Evolutionary conservation across 108 stramenopile genomes (phyloP), one percentile per base, ranked within the genome.

Genomic region (Asterionellopsis glacialis): DNA sequence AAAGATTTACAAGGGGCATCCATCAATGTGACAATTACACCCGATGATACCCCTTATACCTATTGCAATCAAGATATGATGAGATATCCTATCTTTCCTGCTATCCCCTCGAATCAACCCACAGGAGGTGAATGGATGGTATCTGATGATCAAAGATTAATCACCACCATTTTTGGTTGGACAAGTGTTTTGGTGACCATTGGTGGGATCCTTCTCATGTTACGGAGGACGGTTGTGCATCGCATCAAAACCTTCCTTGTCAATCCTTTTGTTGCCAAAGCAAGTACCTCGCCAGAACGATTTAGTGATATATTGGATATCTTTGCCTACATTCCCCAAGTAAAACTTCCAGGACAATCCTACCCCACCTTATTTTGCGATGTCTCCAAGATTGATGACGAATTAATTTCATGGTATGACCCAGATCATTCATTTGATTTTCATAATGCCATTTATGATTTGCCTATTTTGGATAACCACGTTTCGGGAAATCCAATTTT

Each of bases 21-120:
- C 12, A 42, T 57, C 19, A 27, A 42, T 41, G 21, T 52, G 24
- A 9, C 47, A 28, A 49, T 67, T 40, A 2, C 39, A 1, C 18
- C 4, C 23, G 66, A 40, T 33, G 59, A 67, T 24, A 54, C 6
- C 14, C 23, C 40, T 5, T 59, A 60, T 16, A 5, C 16, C 11
- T 60, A 58, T 48, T 67, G 66, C 59, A 40, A 67, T 27, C 66
- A 67, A 41, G 54, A 67, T 33, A 22, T 67, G 54, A 22, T 67
- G 14, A 27, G 44, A 3, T 45, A 52, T 41, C 52, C 52, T 23
- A 19, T 19, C 21, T 53, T 53, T 21, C 52, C 52, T 19, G 52
- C 52, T 53, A 25, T 53, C 9, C 52, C 52, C 9, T 1, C 52
- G 1, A 24, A 19, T 4, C 52, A 55, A 43, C 55, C 52, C 15